These are phyloP conservation scores for Diplotaxis tenuifolia DNA, from an alignment of 345 rosid species.

Conservation along the genomic window DNA sequence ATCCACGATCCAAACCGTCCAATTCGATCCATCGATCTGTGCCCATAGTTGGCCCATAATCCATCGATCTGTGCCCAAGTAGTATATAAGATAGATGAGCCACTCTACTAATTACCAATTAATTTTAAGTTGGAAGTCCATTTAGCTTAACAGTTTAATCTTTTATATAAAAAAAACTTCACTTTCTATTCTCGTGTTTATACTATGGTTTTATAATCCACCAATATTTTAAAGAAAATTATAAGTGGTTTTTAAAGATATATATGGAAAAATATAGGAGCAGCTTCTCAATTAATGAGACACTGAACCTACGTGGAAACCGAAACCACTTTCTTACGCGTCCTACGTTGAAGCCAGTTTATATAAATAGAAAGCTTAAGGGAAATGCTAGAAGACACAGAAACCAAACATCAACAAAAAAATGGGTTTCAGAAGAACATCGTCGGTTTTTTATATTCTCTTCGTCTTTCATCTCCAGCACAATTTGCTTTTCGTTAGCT, in stretches of 20 bases:
- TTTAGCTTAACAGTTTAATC: no score
- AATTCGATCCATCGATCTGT: no score
- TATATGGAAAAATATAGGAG: background rate
- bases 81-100: no score
- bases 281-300: background rate
- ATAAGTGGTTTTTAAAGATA: background rate
- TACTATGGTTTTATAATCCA: background rate
- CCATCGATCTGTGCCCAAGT: no score
- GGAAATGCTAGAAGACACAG: background rate
- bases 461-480: slow-evolving; percentile 4
- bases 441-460: slow-evolving; percentile 25
- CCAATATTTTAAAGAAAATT: no score
- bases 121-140: no score
- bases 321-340: background rate
- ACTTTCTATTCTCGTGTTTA: background rate
- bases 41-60: no score
- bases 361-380: background rate
- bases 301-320: background rate
- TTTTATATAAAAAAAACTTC: no score
- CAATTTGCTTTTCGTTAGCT: slow-evolving; percentile 1
- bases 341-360: background rate
- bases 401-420: background rate
- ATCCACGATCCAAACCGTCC: no score
- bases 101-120: no score
- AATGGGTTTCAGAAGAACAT: slow-evolving; percentile 26